A percentile compares a stretch with the other conserved stretches of the same genome.
Evolutionary conservation across 2,329 filamentous ascomycete species (phyloP).

Genomic region (Lojkania enalia): DNA sequence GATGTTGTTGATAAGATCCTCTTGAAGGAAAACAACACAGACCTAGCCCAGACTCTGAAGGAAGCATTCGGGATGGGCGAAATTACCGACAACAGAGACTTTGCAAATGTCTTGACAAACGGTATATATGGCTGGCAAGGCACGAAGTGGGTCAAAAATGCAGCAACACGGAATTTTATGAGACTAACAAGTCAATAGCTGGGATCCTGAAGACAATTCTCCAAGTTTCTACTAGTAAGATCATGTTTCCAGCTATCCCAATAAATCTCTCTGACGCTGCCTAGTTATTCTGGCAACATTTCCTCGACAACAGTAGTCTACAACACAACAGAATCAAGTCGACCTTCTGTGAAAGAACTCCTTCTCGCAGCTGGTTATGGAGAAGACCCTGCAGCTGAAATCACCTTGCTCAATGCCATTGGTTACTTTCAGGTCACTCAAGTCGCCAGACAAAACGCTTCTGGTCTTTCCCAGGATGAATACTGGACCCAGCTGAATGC

Average conservation of each 20-base stretch:
- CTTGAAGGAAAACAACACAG: constrained; percentile 51
- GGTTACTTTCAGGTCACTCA: constrained; percentile 56
- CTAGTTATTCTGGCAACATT: not conserved
- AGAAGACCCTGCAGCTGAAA: constrained; percentile 49
- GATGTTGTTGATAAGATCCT: constrained; percentile 64
- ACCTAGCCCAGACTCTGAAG: constrained; percentile 54
- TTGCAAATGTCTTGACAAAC: constrained; percentile 52
- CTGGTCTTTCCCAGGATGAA: constrained; percentile 48
- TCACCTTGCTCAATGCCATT: constrained; percentile 60
- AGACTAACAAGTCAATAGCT: constrained; percentile 49
- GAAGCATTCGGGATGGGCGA: constrained; percentile 55
- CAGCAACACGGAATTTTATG: no score
- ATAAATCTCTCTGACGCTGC: no score
- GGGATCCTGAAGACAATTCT: constrained; percentile 60
- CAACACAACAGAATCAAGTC: constrained; percentile 42
- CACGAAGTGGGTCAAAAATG: constrained; percentile 32
- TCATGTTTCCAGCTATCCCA: no score
- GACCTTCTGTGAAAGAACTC: constrained; percentile 49
- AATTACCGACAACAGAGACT: constrained; percentile 57
- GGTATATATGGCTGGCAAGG: constrained; percentile 58
- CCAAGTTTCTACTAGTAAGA: constrained; percentile 52
- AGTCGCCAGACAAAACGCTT: constrained; percentile 44
- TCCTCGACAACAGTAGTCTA: constrained; percentile 44
- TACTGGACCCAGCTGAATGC: constrained; percentile 57
- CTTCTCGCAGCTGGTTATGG: constrained; percentile 55